Conservation (phyloP, 306 rosid genomes). For the Phaseolus lunatus region DNA sequence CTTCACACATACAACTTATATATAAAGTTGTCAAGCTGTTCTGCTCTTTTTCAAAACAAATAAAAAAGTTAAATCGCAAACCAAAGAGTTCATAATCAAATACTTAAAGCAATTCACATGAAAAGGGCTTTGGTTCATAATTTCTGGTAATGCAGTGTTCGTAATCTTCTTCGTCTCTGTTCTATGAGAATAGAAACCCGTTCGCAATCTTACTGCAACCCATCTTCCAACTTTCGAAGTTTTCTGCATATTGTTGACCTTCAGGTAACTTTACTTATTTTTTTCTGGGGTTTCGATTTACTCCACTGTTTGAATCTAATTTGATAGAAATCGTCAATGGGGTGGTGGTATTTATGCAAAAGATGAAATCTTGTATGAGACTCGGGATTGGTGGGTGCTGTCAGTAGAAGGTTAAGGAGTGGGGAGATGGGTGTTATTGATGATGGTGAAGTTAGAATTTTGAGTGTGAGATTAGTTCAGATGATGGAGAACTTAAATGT, state of each 20-base stretch:
- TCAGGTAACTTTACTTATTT: conserved; percentile 39
- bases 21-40: background rate
- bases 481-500: conserved; percentile 12
- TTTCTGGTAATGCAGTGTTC: background rate
- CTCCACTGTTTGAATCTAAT: background rate
- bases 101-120: background rate
- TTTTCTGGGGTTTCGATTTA: background rate
- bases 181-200: background rate
- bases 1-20: too few species aligned
- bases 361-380: conserved; percentile 26
- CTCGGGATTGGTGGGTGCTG: conserved; percentile 1
- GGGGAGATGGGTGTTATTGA: conserved; percentile 9
- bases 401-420: background rate
- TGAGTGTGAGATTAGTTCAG: conserved; percentile 24
- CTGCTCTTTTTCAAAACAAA: background rate
- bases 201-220: background rate
- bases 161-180: background rate
- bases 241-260: background rate
- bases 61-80: background rate
- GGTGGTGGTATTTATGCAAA: conserved; percentile 11
- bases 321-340: conserved; percentile 28
- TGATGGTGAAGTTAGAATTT: conserved; percentile 25
- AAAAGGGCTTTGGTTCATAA: background rate
- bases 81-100: background rate
- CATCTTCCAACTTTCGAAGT: conserved; percentile 16